Evolutionary conservation across 345 rosid species (phyloP), one percentile per base, ranked within the genome.

Genomic region (Acer negundo): DNA sequence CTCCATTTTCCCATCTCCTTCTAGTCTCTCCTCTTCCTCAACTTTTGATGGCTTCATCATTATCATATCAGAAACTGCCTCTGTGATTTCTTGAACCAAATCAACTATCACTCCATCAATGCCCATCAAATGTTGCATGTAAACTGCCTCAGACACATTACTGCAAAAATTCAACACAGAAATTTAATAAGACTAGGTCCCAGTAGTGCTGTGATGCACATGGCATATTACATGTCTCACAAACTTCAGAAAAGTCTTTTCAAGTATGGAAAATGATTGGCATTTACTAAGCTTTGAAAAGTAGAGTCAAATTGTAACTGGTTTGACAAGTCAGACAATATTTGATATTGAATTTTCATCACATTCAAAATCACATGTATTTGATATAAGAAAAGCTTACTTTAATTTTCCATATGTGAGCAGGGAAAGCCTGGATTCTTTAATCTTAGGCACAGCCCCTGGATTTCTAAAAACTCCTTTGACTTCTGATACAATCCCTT

Each of bases 51-150:
- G 91, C 81, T 75, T 82, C 64, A 91, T 84, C 93, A 92, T 74
- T 67, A 91, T 84, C 94, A 92, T 74, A 64, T 86, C 90, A 2
- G 83, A 47, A 22, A 94, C 92, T 0, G 91, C 88, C 77, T 89
- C 88, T 2, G 97, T 84, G 22, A 94, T 91, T 82, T 96, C 99
- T 40, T 85, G 81, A 59, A 94, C 97, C 59, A 91, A 70, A 82
- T 96, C 98, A 3, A 94, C 95, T 10, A 96, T 92, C 75, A 96
- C 97, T 69, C 99, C 97, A 22, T 94, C 92, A 28, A 92, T 80
- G 4, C 98, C 97, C 98, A 96, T 96, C 85, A 94, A 67, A 80
- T 96, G 83, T 77, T 96, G 99, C 93, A 94, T 85, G 87, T 89
- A 92, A 47, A 92, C 99, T 0, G 97, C 97, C 85, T 96, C 99